Evolutionary conservation across 306 rosid genomes (phyloP).

Genomic region (Acacia crassicarpa): DNA sequence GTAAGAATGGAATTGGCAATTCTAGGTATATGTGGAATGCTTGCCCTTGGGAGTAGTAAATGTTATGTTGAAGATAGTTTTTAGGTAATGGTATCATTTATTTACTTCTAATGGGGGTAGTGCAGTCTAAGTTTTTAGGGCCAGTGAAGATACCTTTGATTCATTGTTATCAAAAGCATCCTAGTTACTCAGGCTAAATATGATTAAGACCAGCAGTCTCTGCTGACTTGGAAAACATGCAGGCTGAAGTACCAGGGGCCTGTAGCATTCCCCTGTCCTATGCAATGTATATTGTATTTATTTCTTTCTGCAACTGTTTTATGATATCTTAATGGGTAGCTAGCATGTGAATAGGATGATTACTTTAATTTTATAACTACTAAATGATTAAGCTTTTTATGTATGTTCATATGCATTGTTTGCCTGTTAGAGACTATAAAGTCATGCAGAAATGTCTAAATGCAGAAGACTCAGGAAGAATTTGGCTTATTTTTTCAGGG

Average conservation of each 20-base stretch:
- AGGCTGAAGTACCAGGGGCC: neutral
- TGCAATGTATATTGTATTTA: neutral
- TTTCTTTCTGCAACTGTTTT: neutral
- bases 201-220: neutral
- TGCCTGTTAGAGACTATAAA: constrained; percentile 2
- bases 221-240: neutral
- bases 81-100: neutral
- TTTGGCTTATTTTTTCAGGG: constrained; percentile 57
- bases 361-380: neutral
- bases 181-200: neutral
- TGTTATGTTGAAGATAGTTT: neutral
- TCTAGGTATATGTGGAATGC: neutral
- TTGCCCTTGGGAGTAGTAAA: neutral
- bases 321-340: neutral
- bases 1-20: neutral
- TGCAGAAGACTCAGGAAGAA: constrained; percentile 24
- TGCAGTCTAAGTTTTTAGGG: neutral
- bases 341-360: constrained; percentile 3
- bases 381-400: neutral
- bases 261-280: neutral
- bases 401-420: neutral
- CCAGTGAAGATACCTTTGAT: neutral
- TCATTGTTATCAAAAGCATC: neutral
- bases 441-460: constrained; percentile 23
- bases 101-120: neutral